phyloP scores from a whole-genome alignment of 305 asterid genomes.

The Fraxinus paxiana region DNA sequence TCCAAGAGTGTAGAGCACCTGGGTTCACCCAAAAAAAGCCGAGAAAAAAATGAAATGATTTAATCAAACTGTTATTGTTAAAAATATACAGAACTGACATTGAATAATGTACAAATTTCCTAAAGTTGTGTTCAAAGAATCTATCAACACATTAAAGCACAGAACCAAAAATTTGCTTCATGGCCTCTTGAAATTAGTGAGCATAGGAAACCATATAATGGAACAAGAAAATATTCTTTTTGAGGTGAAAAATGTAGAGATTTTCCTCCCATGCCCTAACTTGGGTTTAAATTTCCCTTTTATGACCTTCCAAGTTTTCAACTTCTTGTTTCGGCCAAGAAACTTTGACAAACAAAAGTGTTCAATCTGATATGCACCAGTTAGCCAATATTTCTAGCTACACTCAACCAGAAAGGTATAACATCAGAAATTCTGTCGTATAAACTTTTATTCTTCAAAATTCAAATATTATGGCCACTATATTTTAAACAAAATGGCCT shows the following conservation, averaged over 20 bases:
- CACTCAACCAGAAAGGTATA: neutral
- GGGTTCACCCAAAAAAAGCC: constrained; percentile 18
- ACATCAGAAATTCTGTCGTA: neutral
- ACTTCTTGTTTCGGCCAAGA: neutral
- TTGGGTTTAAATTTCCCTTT: neutral
- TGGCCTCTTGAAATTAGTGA: neutral
- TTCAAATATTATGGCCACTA: neutral
- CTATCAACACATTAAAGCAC: neutral
- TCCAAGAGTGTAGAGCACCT: constrained; percentile 94
- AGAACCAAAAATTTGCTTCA: neutral
- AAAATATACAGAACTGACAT: neutral
- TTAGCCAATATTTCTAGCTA: neutral
- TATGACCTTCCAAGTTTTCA: neutral
- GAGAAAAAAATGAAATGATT: neutral
- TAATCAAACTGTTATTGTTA: neutral
- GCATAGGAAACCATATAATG: neutral
- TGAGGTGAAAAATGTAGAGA: neutral
- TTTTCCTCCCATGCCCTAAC: neutral
- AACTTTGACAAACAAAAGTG: neutral
- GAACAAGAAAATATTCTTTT: neutral
- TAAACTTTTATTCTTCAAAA: neutral
- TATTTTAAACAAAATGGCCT: neutral
- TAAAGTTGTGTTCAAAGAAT: neutral
- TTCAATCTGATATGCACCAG: neutral
- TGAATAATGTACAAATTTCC: neutral